A percentile compares a stretch with the other conserved stretches of the same genome.
These are phyloP conservation scores for Neurospora sp. DNA, from an alignment of 495 filamentous ascomycete species.

Conservation along the genomic window DNA sequence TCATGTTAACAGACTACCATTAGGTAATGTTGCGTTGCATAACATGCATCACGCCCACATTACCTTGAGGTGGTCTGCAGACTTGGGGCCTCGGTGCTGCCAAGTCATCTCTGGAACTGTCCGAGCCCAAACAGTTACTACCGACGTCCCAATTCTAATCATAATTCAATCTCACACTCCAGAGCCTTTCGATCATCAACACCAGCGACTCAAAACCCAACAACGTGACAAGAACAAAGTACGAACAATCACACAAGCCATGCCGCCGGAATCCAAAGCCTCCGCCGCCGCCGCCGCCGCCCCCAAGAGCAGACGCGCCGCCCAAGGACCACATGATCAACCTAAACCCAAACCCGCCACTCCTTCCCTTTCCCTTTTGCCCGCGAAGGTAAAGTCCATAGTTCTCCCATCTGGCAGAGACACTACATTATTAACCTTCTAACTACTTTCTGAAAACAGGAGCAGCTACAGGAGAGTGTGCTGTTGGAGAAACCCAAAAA, in stretches of 20 bases:
- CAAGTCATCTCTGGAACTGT: background rate
- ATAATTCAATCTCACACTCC: background rate
- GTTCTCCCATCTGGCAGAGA: background rate
- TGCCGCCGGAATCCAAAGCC: background rate
- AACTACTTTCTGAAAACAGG: background rate
- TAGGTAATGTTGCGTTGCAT: background rate
- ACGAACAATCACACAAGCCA: background rate
- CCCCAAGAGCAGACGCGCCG: background rate
- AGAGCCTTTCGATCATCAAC: background rate
- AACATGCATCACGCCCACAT: background rate
- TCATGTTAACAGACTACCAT: background rate
- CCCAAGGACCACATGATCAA: background rate
- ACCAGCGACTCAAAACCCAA: background rate
- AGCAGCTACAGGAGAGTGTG: background rate
- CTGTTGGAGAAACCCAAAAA: background rate
- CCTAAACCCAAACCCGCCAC: too few species aligned
- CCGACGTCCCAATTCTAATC: background rate
- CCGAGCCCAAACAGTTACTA: too few species aligned
- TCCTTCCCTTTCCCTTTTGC: background rate
- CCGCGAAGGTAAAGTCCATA: background rate
- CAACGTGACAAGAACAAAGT: background rate
- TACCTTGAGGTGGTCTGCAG: background rate
- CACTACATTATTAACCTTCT: background rate
- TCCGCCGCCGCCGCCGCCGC: background rate
- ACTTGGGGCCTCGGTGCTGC: background rate